Conservation (phyloP, 192 early-diverging fungal genomes). For the Anaeromyces robustus region DNA sequence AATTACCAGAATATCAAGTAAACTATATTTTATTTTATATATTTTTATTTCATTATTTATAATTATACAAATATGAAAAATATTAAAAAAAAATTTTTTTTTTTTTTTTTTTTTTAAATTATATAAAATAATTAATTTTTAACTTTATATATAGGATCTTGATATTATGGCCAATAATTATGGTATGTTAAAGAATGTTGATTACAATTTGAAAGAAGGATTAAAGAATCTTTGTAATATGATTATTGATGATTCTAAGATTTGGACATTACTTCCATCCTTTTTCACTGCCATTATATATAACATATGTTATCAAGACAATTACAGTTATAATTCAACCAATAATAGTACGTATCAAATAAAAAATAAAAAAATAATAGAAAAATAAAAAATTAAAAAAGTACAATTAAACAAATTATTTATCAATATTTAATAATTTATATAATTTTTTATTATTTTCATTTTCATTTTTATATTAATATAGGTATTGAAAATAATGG, state of each 20-base stretch:
- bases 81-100: too few species aligned
- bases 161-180: not conserved
- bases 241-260: not conserved
- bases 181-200: not conserved
- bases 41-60: too few species aligned
- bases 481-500: not conserved
- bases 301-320: not conserved
- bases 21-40: too few species aligned
- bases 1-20: not conserved
- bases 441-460: too few species aligned
- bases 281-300: not conserved
- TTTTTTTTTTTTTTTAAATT: too few species aligned
- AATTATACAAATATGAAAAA: too few species aligned
- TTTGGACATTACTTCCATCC: not conserved
- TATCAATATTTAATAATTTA: too few species aligned
- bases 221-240: not conserved
- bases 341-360: not conserved
- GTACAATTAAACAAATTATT: too few species aligned
- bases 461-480: too few species aligned
- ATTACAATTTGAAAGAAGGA: not conserved
- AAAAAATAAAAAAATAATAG: too few species aligned
- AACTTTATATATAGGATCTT: not conserved
- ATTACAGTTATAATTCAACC: not conserved
- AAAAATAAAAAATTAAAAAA: too few species aligned
- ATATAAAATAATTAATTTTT: too few species aligned